Conservation (phyloP, 768 basidiomycete genomes). For the Tephrocybe rancida region DNA sequence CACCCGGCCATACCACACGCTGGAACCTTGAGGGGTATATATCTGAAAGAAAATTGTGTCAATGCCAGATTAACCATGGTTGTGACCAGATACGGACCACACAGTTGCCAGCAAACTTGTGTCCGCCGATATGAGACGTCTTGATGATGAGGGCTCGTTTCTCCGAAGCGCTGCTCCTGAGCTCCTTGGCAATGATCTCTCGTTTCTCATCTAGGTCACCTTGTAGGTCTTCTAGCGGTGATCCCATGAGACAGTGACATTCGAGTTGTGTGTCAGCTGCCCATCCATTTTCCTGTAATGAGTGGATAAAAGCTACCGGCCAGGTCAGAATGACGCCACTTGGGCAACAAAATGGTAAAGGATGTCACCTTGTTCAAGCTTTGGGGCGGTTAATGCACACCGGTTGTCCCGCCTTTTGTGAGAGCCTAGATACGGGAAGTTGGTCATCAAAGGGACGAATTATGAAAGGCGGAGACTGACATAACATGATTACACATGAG, state of each 20-base stretch:
- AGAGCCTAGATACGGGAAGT: constrained; percentile 63
- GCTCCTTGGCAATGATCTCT: constrained; percentile 50
- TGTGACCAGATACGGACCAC: constrained; percentile 57
- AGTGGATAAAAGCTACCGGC: constrained; percentile 52
- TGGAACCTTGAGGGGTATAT: constrained; percentile 82
- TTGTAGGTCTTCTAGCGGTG: constrained; percentile 62
- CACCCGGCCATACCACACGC: constrained; percentile 94
- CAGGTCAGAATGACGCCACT: constrained; percentile 6
- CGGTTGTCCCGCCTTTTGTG: constrained; percentile 93
- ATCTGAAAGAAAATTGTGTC: constrained; percentile 53
- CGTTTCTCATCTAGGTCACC: constrained; percentile 57
- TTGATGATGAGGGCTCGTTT: constrained; percentile 82
- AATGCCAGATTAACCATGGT: background rate
- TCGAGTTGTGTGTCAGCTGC: constrained; percentile 75
- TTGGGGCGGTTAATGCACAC: constrained; percentile 85
- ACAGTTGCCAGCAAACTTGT: constrained; percentile 90
- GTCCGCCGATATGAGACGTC: constrained; percentile 91
- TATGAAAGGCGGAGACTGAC: constrained; percentile 47
- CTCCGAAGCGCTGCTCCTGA: constrained; percentile 52
- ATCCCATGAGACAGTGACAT: constrained; percentile 49
- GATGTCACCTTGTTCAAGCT: constrained; percentile 68
- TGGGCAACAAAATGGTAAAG: constrained; percentile 21
- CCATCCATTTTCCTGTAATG: constrained; percentile 72
- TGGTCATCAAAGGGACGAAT: constrained; percentile 10
- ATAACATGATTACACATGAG: constrained; percentile 86